Percentiles rank a stretch among this genome's conserved stretches.
Conservation (phyloP, 1,284 basidiomycete genomes). For the Ustilago vetiveriae region DNA sequence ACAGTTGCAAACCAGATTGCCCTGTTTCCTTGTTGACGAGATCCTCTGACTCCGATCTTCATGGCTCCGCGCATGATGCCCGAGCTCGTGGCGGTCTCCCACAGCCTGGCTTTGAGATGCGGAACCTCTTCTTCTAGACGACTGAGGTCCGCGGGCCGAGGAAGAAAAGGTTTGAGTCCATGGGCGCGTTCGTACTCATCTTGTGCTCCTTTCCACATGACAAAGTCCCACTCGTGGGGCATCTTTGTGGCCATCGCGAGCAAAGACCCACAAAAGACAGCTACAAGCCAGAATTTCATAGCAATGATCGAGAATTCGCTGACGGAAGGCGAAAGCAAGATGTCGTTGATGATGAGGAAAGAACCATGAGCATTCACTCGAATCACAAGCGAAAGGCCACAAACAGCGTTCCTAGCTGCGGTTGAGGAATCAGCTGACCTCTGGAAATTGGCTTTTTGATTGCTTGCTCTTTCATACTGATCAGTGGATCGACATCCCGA, state of each 20-base stretch:
- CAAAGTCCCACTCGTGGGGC: conserved; percentile 1
- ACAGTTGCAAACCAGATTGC: background rate
- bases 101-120: background rate
- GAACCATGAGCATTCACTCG: too few relatives aligned
- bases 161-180: background rate
- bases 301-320: too few relatives aligned
- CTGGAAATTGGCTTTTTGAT: too few relatives aligned
- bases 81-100: background rate
- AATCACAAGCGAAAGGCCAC: too few relatives aligned
- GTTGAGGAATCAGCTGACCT: too few relatives aligned
- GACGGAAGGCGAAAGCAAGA: too few relatives aligned
- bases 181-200: conserved; percentile 1
- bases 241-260: background rate
- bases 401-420: too few relatives aligned
- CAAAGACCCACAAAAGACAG: background rate
- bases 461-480: too few relatives aligned
- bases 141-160: background rate
- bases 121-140: background rate
- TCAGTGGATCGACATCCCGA: too few relatives aligned
- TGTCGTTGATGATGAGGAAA: too few relatives aligned
- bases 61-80: conserved; percentile 3
- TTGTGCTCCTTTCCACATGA: conserved; percentile 11
- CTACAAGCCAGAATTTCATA: too few relatives aligned
- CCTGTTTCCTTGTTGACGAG: background rate
- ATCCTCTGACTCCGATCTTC: conserved; percentile 5